Percentiles rank a stretch among this genome's conserved stretches.
phyloP scores from a whole-genome alignment of 2,329 filamentous ascomycete genomes.

The Microsporum canis region DNA sequence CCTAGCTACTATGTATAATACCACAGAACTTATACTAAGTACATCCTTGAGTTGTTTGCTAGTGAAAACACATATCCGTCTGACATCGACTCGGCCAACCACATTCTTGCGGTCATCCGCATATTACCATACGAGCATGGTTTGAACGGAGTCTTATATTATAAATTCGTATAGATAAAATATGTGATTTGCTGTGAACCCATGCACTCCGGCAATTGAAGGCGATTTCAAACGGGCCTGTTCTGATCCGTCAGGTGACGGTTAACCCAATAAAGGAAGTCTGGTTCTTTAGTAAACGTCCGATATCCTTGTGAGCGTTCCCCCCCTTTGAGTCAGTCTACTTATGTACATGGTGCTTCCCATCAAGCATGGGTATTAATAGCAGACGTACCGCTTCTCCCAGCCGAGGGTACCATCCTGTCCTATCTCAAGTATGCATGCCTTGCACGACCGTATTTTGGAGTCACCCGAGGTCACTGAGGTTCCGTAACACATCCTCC shows the following conservation, averaged over 20 bases:
- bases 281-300: not conserved
- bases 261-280: not conserved
- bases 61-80: not conserved
- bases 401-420: not conserved
- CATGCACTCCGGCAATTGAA: slow-evolving; percentile 2
- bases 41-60: not conserved
- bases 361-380: not conserved
- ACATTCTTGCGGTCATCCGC: not conserved
- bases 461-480: not conserved
- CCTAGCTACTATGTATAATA: not conserved
- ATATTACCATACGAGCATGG: not conserved
- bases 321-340: not conserved
- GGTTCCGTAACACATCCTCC: not conserved
- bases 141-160: not conserved
- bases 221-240: slow-evolving; percentile 1
- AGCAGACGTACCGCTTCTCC: not conserved
- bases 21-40: not conserved
- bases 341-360: not conserved
- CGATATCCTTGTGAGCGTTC: not conserved
- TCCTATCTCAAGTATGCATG: not conserved
- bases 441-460: not conserved
- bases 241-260: not conserved
- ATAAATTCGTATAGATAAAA: not conserved
- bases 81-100: not conserved
- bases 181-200: not conserved